Evolutionary conservation across 2,329 filamentous ascomycete genomes (phyloP).

Genomic region (Ambrosiella xylebori): DNA sequence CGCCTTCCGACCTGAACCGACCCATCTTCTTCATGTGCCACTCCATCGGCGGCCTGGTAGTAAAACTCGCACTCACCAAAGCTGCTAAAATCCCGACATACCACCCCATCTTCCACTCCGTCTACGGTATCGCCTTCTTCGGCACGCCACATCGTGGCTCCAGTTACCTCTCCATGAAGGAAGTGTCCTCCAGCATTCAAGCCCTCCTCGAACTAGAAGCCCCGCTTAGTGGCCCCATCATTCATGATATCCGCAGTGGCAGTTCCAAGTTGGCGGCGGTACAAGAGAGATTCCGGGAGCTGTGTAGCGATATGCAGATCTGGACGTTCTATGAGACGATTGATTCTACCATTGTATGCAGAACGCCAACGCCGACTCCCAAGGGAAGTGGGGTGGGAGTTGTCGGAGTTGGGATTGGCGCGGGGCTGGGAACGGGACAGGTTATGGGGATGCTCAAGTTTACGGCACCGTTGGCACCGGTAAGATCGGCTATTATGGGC

Average conservation of each 20-base stretch:
- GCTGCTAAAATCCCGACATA: constrained; percentile 24
- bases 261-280: constrained; percentile 30
- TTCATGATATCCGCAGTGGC: constrained; percentile 32
- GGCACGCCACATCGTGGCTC: constrained; percentile 46
- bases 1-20: constrained; percentile 19
- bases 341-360: constrained; percentile 21
- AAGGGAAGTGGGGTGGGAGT: too few species aligned
- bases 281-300: constrained; percentile 38
- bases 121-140: constrained; percentile 44
- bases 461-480: constrained; percentile 40
- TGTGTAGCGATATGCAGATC: constrained; percentile 39
- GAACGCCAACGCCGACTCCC: background rate
- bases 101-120: constrained; percentile 33
- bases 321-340: constrained; percentile 49
- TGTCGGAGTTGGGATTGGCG: too few species aligned
- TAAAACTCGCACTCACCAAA: constrained; percentile 37
- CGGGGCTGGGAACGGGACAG: background rate
- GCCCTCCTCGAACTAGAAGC: constrained; percentile 32
- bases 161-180: constrained; percentile 41
- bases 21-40: constrained; percentile 45
- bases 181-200: constrained; percentile 37
- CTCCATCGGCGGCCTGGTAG: constrained; percentile 42
- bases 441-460: constrained; percentile 19
- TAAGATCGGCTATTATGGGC: constrained; percentile 35
- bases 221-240: constrained; percentile 33